Conservation (phyloP, 2,329 filamentous ascomycete species). For the Dendryphion nanum region DNA sequence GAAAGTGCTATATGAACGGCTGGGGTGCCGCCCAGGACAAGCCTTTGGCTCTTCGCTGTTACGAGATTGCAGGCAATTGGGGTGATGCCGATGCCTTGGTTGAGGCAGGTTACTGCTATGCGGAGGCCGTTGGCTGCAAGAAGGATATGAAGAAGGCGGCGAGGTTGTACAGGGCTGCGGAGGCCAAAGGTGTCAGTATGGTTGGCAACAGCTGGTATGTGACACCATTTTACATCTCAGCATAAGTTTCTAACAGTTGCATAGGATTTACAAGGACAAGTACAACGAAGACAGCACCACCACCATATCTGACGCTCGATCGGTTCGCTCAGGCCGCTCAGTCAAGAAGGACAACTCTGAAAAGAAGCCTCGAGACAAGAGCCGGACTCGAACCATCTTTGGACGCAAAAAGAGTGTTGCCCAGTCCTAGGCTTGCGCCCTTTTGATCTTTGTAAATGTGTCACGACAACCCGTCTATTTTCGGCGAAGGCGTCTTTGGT, state of each 20-base stretch:
- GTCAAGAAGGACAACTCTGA: slow-evolving; percentile 37
- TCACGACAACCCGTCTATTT: slow-evolving; percentile 27
- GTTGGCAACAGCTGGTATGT: slow-evolving; percentile 96
- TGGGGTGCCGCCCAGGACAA: slow-evolving; percentile 98
- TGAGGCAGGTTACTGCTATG: slow-evolving; percentile 95
- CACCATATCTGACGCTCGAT: slow-evolving; percentile 34
- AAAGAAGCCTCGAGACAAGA: slow-evolving; percentile 73
- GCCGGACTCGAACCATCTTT: slow-evolving; percentile 72
- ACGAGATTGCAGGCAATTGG: slow-evolving; percentile 95
- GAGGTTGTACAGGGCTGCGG: slow-evolving; percentile 84
- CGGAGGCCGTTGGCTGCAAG: slow-evolving; percentile 88
- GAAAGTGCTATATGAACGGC: slow-evolving; percentile 95
- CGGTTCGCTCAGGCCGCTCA: slow-evolving; percentile 50
- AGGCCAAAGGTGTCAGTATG: slow-evolving; percentile 94
- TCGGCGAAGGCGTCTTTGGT: slow-evolving; percentile 33
- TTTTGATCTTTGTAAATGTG: slow-evolving; percentile 26
- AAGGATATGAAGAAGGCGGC: slow-evolving; percentile 96
- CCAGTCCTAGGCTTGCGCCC: slow-evolving; percentile 2
- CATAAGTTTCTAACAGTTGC: slow-evolving; percentile 8
- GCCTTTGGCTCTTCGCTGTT: slow-evolving; percentile 80
- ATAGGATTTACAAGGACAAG: slow-evolving; percentile 94
- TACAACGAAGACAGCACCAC: slow-evolving; percentile 62
- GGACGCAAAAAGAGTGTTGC: slow-evolving; percentile 54
- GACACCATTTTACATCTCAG: not conserved
- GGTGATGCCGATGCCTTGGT: slow-evolving; percentile 91